Percentiles rank a stretch among this genome's conserved stretches.
phyloP scores from a whole-genome alignment of 352 stramenopile genomes.

The Phytophthora cryptogea region DNA sequence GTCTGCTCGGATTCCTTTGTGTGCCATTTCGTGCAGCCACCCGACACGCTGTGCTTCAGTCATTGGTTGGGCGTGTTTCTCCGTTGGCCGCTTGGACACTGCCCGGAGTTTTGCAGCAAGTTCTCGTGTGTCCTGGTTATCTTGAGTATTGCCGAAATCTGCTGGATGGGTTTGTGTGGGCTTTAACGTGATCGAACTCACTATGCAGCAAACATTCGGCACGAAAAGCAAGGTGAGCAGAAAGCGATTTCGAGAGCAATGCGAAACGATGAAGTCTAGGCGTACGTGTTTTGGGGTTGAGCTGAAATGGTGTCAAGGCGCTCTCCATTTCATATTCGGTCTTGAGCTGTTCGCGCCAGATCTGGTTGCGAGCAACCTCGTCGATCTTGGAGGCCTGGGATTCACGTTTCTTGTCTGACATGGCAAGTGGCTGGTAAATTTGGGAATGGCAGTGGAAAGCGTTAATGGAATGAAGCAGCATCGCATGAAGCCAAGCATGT shows the following conservation, averaged over 20 bases:
- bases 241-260: background rate
- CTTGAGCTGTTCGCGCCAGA: constrained; percentile 88
- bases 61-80: constrained; percentile 67
- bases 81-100: constrained; percentile 65
- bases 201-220: constrained; percentile 28
- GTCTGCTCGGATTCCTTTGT: constrained; percentile 65
- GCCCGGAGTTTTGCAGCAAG: constrained; percentile 71
- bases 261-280: background rate
- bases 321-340: constrained; percentile 84
- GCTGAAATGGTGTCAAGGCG: constrained; percentile 75
- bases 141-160: constrained; percentile 66
- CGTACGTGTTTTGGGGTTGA: constrained; percentile 84
- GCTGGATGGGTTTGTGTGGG: constrained; percentile 74
- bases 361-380: constrained; percentile 86
- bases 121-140: constrained; percentile 55
- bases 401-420: constrained; percentile 80
- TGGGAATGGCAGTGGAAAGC: constrained; percentile 10
- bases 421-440: constrained; percentile 20
- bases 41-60: constrained; percentile 80
- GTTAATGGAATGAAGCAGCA: background rate
- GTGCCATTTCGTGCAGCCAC: constrained; percentile 79
- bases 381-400: constrained; percentile 83
- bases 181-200: constrained; percentile 79
- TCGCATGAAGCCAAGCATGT: constrained; percentile 31
- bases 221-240: background rate